Evolutionary conservation across 1,284 basidiomycete genomes (phyloP), one percentile per base, ranked within the genome.

Genomic region (Ceratobasidium sp.): DNA sequence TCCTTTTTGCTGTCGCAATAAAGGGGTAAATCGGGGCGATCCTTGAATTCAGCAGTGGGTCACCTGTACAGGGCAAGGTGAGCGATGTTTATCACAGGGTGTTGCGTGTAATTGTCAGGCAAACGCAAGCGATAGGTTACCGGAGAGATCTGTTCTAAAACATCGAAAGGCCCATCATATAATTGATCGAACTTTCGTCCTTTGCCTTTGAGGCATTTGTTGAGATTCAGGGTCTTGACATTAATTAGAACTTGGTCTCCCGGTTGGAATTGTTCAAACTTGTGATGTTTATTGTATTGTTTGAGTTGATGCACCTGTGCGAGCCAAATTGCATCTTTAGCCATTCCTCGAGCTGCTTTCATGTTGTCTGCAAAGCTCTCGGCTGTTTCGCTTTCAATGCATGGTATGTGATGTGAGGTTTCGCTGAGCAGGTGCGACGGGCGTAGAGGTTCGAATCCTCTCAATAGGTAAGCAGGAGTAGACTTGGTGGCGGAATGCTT

Each of bases 131-230:
- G 77, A 66, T 85, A 85, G 0, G 83, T 81, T 0, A 81, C 52
- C 0, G 81, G 80, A 41, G 81, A 83, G 7, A 86, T 76, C 12
- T 79, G 71, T 59, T 84, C 79, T 14, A 81, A 66, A 0, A 86
- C 79, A 54, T 82, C 81, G 77, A 86, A 86, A 0, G 85, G 85
- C 6, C 85, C 85, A 0, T 84, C 81, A 10, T 78, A 78, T 0
- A 82, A 55, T 23, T 82, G 81, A 0, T 84, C 79, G 3, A 86
- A 78, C 71, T 86, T 86, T 2, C 59, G 62, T 8, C 84, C 84
- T 44, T 80, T 79, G 1, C 84, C 82, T 79, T 83, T 80, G n/a
- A 38, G 14, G 62, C 67, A 27, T 55, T 83, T 77, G 0, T 79
- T 70, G 50, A 83, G 78, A 71, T 85, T 74, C n/a, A 84, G 69